Evolutionary conservation across 148 eudicot species (phyloP).

Genomic region (Linanthus parryae): DNA sequence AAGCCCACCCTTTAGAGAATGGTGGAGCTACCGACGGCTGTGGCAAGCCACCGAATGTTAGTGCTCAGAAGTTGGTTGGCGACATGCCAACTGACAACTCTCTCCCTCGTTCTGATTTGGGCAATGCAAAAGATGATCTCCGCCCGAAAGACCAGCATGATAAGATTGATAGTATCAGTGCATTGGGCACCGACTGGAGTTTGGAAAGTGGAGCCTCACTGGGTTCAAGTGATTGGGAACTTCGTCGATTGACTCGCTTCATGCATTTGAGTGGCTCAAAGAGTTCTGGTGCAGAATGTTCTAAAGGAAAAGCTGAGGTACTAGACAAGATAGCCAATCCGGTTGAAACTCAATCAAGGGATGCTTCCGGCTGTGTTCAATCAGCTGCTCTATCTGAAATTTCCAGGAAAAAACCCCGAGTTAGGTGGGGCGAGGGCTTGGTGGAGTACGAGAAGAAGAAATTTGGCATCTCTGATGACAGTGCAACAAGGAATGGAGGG

Average conservation of each 20-base stretch:
- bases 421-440: constrained; percentile 95
- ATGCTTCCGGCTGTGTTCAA: constrained; percentile 32
- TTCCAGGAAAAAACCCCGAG: constrained; percentile 83
- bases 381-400: constrained; percentile 34
- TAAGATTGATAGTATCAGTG: too few species aligned
- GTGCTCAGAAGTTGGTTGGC: constrained; percentile 34
- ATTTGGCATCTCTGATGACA: constrained; percentile 64
- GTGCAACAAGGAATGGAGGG: constrained; percentile 29
- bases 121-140: constrained; percentile 33
- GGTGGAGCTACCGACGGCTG: constrained; percentile 28
- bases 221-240: constrained; percentile 65
- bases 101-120: constrained; percentile 34
- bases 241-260: constrained; percentile 69
- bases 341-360: constrained; percentile 47
- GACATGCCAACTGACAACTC: constrained; percentile 35
- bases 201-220: constrained; percentile 44
- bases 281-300: constrained; percentile 41
- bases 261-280: constrained; percentile 65
- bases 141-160: constrained; percentile 41
- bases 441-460: constrained; percentile 91
- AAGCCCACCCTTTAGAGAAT: constrained; percentile 41
- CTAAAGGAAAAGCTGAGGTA: constrained; percentile 36
- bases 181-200: too few species aligned
- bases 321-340: constrained; percentile 31
- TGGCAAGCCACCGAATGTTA: constrained; percentile 26